A percentile compares a stretch with the other conserved stretches of the same genome.
These are phyloP conservation scores for Aspergillus niger DNA, from an alignment of 2,329 filamentous ascomycete genomes.

Conservation along the genomic window DNA sequence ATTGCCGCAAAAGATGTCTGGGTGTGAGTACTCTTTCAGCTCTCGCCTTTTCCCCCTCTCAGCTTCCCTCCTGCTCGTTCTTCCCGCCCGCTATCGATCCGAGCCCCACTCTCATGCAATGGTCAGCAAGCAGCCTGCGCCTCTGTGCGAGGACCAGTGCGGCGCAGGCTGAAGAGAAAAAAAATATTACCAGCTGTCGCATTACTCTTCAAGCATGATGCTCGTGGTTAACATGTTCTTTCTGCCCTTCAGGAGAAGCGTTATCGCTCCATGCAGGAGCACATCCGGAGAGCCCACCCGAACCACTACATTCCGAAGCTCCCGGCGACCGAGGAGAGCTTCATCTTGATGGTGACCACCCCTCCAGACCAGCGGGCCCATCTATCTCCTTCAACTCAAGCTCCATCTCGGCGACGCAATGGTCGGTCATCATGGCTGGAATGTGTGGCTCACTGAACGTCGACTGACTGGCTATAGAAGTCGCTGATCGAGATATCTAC, in stretches of 20 bases:
- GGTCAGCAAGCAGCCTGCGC: conserved; percentile 11
- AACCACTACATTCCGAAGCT: conserved; percentile 98
- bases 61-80: background rate
- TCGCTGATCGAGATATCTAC: conserved; percentile 66
- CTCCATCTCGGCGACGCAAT: conserved; percentile 38
- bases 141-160: no score
- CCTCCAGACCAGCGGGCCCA: conserved; percentile 73
- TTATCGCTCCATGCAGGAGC: conserved; percentile 99
- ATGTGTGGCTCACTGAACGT: background rate
- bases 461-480: conserved; percentile 45
- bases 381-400: conserved; percentile 47
- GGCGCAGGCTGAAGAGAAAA: background rate
- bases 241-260: conserved; percentile 72
- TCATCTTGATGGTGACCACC: conserved; percentile 92
- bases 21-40: conserved; percentile 67
- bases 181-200: background rate
- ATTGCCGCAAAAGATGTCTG: conserved; percentile 95
- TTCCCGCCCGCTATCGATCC: conserved; percentile 12
- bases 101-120: conserved; percentile 17
- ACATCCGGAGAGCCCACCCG: conserved; percentile 94
- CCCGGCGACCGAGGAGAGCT: conserved; percentile 96
- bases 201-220: background rate
- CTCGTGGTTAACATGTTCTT: conserved; percentile 11
- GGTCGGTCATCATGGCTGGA: conserved; percentile 34
- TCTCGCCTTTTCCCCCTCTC: conserved; percentile 17